Percentiles rank a stretch among this genome's conserved stretches.
phyloP scores from a whole-genome alignment of 441 rosid species.

The Jatropha podagrica region DNA sequence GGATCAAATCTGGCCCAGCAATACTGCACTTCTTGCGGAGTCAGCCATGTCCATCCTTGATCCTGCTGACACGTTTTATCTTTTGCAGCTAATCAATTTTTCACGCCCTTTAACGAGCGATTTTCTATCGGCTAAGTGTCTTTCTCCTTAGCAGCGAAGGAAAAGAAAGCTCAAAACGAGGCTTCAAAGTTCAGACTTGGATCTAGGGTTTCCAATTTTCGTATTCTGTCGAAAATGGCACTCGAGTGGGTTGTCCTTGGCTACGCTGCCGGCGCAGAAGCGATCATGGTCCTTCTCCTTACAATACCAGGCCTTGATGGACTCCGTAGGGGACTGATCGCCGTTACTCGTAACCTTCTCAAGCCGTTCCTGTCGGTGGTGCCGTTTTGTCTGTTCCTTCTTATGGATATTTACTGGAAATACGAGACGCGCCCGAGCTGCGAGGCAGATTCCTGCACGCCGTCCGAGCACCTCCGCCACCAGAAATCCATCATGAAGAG shows the following conservation, averaged over 20 bases:
- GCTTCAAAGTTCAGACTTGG: neutral
- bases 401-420: constrained; percentile 96
- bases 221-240: constrained; percentile 46
- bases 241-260: constrained; percentile 95
- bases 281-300: constrained; percentile 81
- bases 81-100: constrained; percentile 13
- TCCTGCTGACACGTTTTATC: neutral
- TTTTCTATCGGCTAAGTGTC: neutral
- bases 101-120: neutral
- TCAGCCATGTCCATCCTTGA: neutral
- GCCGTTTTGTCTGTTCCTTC: constrained; percentile 85
- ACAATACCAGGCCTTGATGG: constrained; percentile 90
- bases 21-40: too few relatives aligned
- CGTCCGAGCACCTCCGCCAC: constrained; percentile 84
- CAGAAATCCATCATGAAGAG: constrained; percentile 97
- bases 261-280: constrained; percentile 90
- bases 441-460: constrained; percentile 72
- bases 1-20: too few relatives aligned
- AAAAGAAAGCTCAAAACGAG: constrained; percentile 5
- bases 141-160: constrained; percentile 7
- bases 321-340: constrained; percentile 68
- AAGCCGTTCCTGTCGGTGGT: constrained; percentile 87
- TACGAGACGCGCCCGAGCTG: constrained; percentile 84
- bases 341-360: constrained; percentile 86
- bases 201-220: constrained; percentile 18